phyloP scores from a whole-genome alignment of 768 basidiomycete genomes.

The Kwoniella shandongensis region DNA sequence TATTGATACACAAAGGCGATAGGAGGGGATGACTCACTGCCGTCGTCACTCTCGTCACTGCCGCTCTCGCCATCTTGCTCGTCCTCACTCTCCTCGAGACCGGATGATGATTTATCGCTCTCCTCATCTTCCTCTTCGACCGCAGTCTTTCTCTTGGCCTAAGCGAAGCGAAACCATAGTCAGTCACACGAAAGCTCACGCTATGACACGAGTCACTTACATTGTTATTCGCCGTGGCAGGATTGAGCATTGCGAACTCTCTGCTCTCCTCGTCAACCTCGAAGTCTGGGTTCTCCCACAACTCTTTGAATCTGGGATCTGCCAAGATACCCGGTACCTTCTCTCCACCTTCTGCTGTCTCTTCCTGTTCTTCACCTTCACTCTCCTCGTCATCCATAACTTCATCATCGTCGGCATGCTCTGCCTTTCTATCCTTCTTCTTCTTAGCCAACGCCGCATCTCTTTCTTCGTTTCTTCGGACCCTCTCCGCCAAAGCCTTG shows the following conservation, averaged over 20 bases:
- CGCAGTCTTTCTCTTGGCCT: conserved; percentile 65
- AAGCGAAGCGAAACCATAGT: too few species aligned
- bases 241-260: conserved; percentile 91
- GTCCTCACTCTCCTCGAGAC: conserved; percentile 40
- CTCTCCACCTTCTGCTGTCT: conserved; percentile 21
- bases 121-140: conserved; percentile 89
- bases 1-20: not conserved
- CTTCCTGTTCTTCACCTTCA: conserved; percentile 16
- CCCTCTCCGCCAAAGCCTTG: conserved; percentile 81
- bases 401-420: conserved; percentile 48
- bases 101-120: conserved; percentile 61
- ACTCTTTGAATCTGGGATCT: conserved; percentile 83
- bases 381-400: conserved; percentile 45
- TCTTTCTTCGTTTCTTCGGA: conserved; percentile 59
- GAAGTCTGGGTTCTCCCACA: conserved; percentile 90
- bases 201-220: conserved; percentile 51
- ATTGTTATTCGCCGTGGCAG: conserved; percentile 66
- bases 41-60: conserved; percentile 26
- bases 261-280: conserved; percentile 82
- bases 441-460: conserved; percentile 61
- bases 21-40: conserved; percentile 11
- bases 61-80: conserved; percentile 29
- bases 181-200: conserved; percentile 1
- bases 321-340: conserved; percentile 44
- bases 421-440: conserved; percentile 57